Evolutionary conservation across 306 rosid genomes (phyloP).

Genomic region (Parietaria judaica): DNA sequence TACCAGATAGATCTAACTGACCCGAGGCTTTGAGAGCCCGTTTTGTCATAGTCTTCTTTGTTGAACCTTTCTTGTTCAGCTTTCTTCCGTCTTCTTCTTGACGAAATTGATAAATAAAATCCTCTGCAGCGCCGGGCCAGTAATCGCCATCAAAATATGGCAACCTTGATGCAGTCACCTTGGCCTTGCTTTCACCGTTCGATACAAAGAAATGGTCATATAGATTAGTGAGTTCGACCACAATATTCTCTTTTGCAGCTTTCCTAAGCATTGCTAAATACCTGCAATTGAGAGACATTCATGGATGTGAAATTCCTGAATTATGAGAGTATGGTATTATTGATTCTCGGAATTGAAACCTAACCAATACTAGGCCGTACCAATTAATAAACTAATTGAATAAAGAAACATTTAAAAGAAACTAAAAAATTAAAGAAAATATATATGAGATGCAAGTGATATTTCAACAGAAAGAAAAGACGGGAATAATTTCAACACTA

Average conservation of each 20-base stretch:
- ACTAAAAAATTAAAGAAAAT: no score
- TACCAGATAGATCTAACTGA: slow-evolving; percentile 91
- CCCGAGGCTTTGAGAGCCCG: slow-evolving; percentile 94
- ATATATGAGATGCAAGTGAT: no score
- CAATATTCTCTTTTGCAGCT: slow-evolving; percentile 81
- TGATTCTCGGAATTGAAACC: no score
- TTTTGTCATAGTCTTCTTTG: slow-evolving; percentile 79
- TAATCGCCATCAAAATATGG: slow-evolving; percentile 99
- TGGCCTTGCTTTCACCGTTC: slow-evolving; percentile 75
- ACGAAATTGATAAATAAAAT: slow-evolving; percentile 83
- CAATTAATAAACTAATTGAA: no score
- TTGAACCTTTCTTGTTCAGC: slow-evolving; percentile 84
- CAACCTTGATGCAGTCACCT: slow-evolving; percentile 91
- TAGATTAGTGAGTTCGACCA: slow-evolving; percentile 76
- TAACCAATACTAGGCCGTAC: no score
- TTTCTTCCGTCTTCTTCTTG: slow-evolving; percentile 98
- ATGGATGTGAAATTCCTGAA: slow-evolving; percentile 7
- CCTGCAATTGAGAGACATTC: slow-evolving; percentile 41
- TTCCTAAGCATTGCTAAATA: slow-evolving; percentile 86
- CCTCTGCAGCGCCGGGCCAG: slow-evolving; percentile 99
- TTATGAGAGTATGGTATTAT: no score
- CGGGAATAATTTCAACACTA: not conserved
- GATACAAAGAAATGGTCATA: slow-evolving; percentile 89
- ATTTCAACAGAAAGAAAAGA: no score
- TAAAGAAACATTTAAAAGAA: no score